Evolutionary conservation across 2,329 filamentous ascomycete species (phyloP).

Genomic region (Boeremia exigua): DNA sequence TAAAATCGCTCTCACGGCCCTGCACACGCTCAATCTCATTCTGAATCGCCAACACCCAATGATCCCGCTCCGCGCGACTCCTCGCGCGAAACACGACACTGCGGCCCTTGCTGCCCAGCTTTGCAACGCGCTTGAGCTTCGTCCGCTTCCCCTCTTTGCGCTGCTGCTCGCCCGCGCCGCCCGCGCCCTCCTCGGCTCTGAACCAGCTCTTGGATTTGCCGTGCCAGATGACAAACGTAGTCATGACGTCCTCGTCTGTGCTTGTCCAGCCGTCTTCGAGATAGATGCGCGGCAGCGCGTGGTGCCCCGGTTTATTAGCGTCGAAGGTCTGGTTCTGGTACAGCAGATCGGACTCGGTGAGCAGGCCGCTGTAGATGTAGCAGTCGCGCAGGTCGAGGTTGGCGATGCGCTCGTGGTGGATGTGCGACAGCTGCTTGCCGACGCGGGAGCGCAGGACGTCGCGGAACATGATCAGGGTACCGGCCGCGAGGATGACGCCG

Average conservation of each 20-base stretch:
- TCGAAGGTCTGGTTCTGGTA: slow-evolving; percentile 71
- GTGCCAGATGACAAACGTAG: slow-evolving; percentile 72
- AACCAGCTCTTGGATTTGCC: slow-evolving; percentile 64
- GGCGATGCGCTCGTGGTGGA: slow-evolving; percentile 67
- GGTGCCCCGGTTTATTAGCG: slow-evolving; percentile 64
- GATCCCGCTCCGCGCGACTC: slow-evolving; percentile 69
- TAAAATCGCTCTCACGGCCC: slow-evolving; percentile 56
- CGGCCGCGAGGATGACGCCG: slow-evolving; percentile 65
- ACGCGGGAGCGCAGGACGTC: slow-evolving; percentile 62
- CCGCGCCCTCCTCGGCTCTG: slow-evolving; percentile 45
- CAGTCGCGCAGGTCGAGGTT: slow-evolving; percentile 67
- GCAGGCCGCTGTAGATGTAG: slow-evolving; percentile 69
- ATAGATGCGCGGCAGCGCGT: slow-evolving; percentile 65
- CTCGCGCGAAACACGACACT: slow-evolving; percentile 71
- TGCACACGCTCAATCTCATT: slow-evolving; percentile 68
- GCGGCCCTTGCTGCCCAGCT: slow-evolving; percentile 65
- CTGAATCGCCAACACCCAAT: slow-evolving; percentile 70
- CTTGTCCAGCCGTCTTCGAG: slow-evolving; percentile 66
- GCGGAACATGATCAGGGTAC: slow-evolving; percentile 68
- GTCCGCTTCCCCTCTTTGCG: slow-evolving; percentile 52
- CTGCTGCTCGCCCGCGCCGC: slow-evolving; percentile 35
- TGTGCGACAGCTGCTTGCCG: slow-evolving; percentile 63
- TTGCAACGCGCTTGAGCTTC: slow-evolving; percentile 65
- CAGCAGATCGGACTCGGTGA: slow-evolving; percentile 67
- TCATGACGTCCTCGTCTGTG: slow-evolving; percentile 69